These are phyloP conservation scores for Castanospermum australe DNA, from an alignment of 306 rosid genomes.

Conservation along the genomic window DNA sequence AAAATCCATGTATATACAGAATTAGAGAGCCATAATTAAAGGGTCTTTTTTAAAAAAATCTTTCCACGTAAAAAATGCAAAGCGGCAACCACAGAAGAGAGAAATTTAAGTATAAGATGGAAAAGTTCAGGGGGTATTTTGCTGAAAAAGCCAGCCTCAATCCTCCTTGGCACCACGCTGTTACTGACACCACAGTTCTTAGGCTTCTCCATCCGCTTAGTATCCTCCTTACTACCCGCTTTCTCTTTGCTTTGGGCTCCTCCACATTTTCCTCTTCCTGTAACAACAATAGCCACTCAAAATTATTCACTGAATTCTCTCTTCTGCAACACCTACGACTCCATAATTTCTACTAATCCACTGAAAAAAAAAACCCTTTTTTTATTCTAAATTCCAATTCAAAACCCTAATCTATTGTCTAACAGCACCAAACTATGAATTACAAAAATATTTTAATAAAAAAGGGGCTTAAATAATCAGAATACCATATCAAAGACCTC, in stretches of 20 bases:
- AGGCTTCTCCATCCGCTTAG: neutral
- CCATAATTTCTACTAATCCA: neutral
- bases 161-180: no score
- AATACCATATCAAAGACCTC: conserved; percentile 56
- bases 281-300: conserved; percentile 23
- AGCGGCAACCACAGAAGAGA: conserved; percentile 73
- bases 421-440: neutral
- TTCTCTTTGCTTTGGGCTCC: conserved; percentile 62
- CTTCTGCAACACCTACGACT: neutral
- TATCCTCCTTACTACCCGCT: conserved; percentile 26
- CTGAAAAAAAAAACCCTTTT: neutral
- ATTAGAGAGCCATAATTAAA: neutral
- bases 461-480: neutral
- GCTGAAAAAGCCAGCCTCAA: conserved; percentile 67
- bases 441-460: neutral
- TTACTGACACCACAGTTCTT: conserved; percentile 26
- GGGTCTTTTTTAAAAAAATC: neutral
- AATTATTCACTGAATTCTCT: neutral
- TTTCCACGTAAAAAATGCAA: neutral
- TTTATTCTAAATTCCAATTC: neutral
- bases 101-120: conserved; percentile 80
- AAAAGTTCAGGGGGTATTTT: conserved; percentile 82
- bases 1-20: neutral
- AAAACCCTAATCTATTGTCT: neutral
- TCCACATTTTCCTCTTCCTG: conserved; percentile 55